Evolutionary conservation across 371 early-diverging fungal species (phyloP).

Genomic region (Ordospora pajunii): DNA sequence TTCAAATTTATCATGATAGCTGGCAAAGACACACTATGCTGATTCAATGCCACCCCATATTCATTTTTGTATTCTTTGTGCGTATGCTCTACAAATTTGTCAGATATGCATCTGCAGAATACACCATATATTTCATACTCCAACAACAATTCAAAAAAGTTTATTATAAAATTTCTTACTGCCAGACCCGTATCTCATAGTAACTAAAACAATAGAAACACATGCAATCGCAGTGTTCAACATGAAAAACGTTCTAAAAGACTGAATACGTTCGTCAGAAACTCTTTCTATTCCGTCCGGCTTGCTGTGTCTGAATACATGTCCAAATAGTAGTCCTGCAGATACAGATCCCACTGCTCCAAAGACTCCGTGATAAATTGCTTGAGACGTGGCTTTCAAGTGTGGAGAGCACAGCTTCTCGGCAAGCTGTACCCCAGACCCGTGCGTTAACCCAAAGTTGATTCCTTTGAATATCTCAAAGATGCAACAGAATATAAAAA

Average conservation of each 20-base stretch:
- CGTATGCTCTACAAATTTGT: too few relatives aligned
- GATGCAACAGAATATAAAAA: slow-evolving; percentile 48
- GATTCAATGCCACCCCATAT: too few relatives aligned
- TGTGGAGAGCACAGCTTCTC: slow-evolving; percentile 55
- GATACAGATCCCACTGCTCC: slow-evolving; percentile 54
- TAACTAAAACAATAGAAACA: slow-evolving; percentile 20
- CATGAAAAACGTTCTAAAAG: slow-evolving; percentile 15
- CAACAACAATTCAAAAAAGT: too few relatives aligned
- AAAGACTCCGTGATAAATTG: slow-evolving; percentile 61
- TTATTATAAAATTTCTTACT: not conserved
- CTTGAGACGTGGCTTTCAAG: slow-evolving; percentile 59
- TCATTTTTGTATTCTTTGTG: too few relatives aligned
- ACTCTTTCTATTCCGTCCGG: not conserved
- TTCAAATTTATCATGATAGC: too few relatives aligned
- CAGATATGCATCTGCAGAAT: too few relatives aligned
- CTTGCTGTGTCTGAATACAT: slow-evolving; percentile 8
- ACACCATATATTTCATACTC: too few relatives aligned
- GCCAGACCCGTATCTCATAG: slow-evolving; percentile 40
- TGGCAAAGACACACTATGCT: too few relatives aligned
- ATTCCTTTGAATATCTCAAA: slow-evolving; percentile 61
- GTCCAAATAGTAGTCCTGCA: slow-evolving; percentile 44
- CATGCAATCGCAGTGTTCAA: slow-evolving; percentile 16
- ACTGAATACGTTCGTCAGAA: not conserved
- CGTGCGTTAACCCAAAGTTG: slow-evolving; percentile 62
- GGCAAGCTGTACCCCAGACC: slow-evolving; percentile 59